These are phyloP conservation scores for Rhododendron kiyosumense DNA, from an alignment of 148 eudicot species.

Conservation along the genomic window DNA sequence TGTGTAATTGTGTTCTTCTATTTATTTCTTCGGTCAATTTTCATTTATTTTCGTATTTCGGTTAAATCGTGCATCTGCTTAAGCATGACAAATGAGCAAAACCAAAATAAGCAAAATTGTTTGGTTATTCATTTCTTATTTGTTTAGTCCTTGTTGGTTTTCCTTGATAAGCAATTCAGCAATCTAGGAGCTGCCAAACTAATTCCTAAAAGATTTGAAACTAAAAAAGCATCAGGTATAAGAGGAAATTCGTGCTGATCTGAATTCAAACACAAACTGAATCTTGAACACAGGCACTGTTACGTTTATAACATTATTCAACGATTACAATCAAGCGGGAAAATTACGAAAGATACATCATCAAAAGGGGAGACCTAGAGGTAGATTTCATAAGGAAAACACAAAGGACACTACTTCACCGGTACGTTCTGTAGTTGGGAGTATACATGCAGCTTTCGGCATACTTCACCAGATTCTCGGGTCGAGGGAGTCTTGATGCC, in stretches of 20 bases:
- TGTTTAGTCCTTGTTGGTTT: no score
- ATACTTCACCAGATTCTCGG: slow-evolving; percentile 66
- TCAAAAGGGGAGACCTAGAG: not conserved
- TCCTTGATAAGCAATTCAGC: no score
- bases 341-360: not conserved
- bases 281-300: not conserved
- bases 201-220: no score
- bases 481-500: slow-evolving; percentile 72
- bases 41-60: no score
- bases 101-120: no score
- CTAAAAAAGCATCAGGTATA: not conserved
- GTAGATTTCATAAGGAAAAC: not conserved
- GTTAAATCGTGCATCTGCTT: no score
- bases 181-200: no score
- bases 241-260: not conserved
- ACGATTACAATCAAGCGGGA: not conserved
- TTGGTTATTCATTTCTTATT: no score
- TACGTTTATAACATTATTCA: not conserved
- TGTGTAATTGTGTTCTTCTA: no score
- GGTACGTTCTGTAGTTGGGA: slow-evolving; percentile 71
- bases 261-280: not conserved
- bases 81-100: no score
- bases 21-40: no score
- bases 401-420: slow-evolving; percentile 19
- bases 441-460: slow-evolving; percentile 96